These are phyloP conservation scores for Raffaelea deltoideospora DNA, from an alignment of 2,329 filamentous ascomycete genomes.

Conservation along the genomic window DNA sequence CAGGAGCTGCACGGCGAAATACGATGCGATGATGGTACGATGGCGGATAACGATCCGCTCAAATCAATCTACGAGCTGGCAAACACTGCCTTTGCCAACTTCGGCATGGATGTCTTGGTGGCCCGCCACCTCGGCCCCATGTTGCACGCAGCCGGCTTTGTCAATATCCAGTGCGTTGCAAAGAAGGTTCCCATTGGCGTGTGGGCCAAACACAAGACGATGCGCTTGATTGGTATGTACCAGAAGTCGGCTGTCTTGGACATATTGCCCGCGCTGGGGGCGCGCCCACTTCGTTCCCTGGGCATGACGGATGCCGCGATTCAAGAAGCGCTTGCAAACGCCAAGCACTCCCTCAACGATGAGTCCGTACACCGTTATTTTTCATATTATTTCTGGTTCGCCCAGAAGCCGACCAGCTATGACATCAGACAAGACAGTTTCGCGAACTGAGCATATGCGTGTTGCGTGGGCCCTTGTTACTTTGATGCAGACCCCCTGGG, in stretches of 20 bases:
- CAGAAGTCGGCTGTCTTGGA: conserved; percentile 23
- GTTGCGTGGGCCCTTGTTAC: too few species aligned
- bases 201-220: conserved; percentile 24
- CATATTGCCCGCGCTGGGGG: conserved; percentile 20
- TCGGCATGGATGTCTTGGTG: conserved; percentile 21
- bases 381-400: conserved; percentile 23
- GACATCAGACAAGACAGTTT: too few species aligned
- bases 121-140: conserved; percentile 19
- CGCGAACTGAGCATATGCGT: too few species aligned
- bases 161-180: conserved; percentile 21
- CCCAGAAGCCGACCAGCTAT: conserved; percentile 26
- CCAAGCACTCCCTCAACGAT: conserved; percentile 20
- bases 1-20: conserved; percentile 26
- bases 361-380: conserved; percentile 23
- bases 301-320: conserved; percentile 17
- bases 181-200: conserved; percentile 29
- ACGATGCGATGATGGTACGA: conserved; percentile 16
- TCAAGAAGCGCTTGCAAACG: conserved; percentile 14
- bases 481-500: too few species aligned
- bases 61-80: conserved; percentile 15
- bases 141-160: conserved; percentile 26
- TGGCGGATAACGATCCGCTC: conserved; percentile 24
- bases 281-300: conserved; percentile 25
- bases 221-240: conserved; percentile 24
- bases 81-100: conserved; percentile 15